Conservation (phyloP, 805 yeast species). For the Blastobotrys mokoenaii region DNA sequence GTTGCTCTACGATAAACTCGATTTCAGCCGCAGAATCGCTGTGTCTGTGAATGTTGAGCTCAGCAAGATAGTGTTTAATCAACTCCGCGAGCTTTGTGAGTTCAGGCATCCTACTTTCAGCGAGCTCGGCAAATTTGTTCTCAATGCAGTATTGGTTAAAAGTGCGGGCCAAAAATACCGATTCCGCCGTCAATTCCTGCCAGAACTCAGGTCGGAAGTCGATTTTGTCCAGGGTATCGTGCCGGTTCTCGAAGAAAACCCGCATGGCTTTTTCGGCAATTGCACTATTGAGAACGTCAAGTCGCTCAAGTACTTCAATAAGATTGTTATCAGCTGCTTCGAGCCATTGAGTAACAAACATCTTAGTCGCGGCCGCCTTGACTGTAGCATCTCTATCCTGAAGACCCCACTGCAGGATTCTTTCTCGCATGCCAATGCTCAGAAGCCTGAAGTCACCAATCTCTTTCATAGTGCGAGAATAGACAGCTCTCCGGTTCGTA, state of each 20-base stretch:
- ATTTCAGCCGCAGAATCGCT: conserved; percentile 40
- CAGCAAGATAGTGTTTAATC: conserved; percentile 46
- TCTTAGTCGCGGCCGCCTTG: conserved; percentile 56
- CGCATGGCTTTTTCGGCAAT: conserved; percentile 62
- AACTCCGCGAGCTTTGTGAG: conserved; percentile 59
- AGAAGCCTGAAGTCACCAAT: conserved; percentile 56
- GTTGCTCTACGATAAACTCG: conserved; percentile 69
- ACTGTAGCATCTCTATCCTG: conserved; percentile 78
- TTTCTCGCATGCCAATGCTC: conserved; percentile 49
- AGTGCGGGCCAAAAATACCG: conserved; percentile 60
- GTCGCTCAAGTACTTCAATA: conserved; percentile 57
- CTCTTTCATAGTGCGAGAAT: conserved; percentile 56
- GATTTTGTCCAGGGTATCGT: conserved; percentile 53
- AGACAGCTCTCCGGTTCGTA: conserved; percentile 64
- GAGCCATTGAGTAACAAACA: conserved; percentile 70
- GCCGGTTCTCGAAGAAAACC: conserved; percentile 50
- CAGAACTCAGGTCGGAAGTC: conserved; percentile 60
- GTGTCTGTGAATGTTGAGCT: conserved; percentile 18
- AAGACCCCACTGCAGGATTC: conserved; percentile 73
- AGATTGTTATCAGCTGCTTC: conserved; percentile 60
- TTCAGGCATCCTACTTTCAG: conserved; percentile 73
- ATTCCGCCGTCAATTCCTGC: conserved; percentile 63
- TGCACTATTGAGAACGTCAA: conserved; percentile 61
- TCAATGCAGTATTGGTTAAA: conserved; percentile 58
- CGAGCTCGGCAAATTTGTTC: conserved; percentile 40